Percentiles rank a stretch among this genome's conserved stretches.
These are phyloP conservation scores for Gorgonomyces haynaldii DNA, from an alignment of 192 early-diverging fungal species.

Conservation along the genomic window DNA sequence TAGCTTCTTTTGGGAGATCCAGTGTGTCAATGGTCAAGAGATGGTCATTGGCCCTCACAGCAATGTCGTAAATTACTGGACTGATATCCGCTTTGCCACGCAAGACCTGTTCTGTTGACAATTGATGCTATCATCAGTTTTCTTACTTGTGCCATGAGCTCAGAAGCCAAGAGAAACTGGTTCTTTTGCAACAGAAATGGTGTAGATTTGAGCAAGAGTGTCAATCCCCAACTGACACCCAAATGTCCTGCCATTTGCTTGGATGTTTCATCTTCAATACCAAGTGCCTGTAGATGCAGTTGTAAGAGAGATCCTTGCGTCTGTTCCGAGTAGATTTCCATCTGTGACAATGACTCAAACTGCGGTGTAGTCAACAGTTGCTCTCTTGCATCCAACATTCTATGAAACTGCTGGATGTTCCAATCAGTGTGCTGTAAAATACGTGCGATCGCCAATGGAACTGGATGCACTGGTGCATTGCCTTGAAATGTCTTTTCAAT, in stretches of 20 bases:
- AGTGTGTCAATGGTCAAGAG: slow-evolving; percentile 56
- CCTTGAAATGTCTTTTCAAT: slow-evolving; percentile 50
- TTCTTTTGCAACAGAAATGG: slow-evolving; percentile 60
- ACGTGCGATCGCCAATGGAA: slow-evolving; percentile 54
- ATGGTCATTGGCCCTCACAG: slow-evolving; percentile 71
- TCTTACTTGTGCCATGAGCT: slow-evolving; percentile 64
- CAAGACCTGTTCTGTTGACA: slow-evolving; percentile 68
- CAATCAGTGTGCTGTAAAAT: slow-evolving; percentile 41
- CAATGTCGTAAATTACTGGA: slow-evolving; percentile 78
- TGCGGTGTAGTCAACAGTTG: slow-evolving; percentile 23
- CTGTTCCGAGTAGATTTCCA: slow-evolving; percentile 84
- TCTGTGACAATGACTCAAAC: slow-evolving; percentile 58
- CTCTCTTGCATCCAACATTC: slow-evolving; percentile 60
- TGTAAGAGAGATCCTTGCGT: slow-evolving; percentile 79
- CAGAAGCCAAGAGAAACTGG: slow-evolving; percentile 60
- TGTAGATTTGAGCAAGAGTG: slow-evolving; percentile 60
- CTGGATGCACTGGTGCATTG: slow-evolving; percentile 42
- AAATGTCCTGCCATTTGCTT: slow-evolving; percentile 87
- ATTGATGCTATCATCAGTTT: slow-evolving; percentile 40
- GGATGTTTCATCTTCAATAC: slow-evolving; percentile 63
- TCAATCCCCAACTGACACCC: slow-evolving; percentile 78
- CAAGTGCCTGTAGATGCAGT: slow-evolving; percentile 76
- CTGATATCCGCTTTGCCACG: slow-evolving; percentile 40
- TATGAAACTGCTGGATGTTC: slow-evolving; percentile 69
- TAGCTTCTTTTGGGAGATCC: slow-evolving; percentile 44